Evolutionary conservation across 2,329 filamentous ascomycete genomes (phyloP).

Genomic region (Fusarium citri): DNA sequence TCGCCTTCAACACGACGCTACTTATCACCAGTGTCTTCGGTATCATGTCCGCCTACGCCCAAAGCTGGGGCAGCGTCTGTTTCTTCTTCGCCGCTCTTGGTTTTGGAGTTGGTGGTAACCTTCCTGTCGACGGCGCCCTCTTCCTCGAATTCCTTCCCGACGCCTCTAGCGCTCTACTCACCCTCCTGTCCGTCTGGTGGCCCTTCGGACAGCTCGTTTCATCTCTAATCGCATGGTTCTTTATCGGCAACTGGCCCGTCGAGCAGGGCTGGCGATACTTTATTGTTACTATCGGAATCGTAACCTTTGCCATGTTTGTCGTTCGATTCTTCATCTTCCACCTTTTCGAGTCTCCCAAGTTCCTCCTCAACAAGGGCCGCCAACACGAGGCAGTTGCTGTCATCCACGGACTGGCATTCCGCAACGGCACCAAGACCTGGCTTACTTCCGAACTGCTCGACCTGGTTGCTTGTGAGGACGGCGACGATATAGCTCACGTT

Average conservation of each 20-base stretch:
- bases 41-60: conserved; percentile 73
- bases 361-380: conserved; percentile 78
- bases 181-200: conserved; percentile 88
- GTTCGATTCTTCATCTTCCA: conserved; percentile 83
- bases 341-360: conserved; percentile 88
- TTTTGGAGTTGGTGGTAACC: conserved; percentile 78
- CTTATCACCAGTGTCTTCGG: conserved; percentile 81
- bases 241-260: conserved; percentile 74
- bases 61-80: conserved; percentile 74
- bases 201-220: conserved; percentile 82
- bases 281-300: conserved; percentile 74
- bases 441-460: conserved; percentile 77
- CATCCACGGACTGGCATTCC: conserved; percentile 80
- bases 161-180: conserved; percentile 77
- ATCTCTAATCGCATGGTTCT: conserved; percentile 79
- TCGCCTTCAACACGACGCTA: conserved; percentile 85
- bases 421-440: conserved; percentile 78
- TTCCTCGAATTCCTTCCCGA: conserved; percentile 88
- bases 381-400: conserved; percentile 84
- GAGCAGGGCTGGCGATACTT: conserved; percentile 83
- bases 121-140: conserved; percentile 82
- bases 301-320: conserved; percentile 82
- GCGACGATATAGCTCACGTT: conserved; percentile 41
- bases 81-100: conserved; percentile 71
- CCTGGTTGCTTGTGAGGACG: conserved; percentile 61